phyloP scores from a whole-genome alignment of 164 flowering plant species.

The Vitis amurensis region DNA sequence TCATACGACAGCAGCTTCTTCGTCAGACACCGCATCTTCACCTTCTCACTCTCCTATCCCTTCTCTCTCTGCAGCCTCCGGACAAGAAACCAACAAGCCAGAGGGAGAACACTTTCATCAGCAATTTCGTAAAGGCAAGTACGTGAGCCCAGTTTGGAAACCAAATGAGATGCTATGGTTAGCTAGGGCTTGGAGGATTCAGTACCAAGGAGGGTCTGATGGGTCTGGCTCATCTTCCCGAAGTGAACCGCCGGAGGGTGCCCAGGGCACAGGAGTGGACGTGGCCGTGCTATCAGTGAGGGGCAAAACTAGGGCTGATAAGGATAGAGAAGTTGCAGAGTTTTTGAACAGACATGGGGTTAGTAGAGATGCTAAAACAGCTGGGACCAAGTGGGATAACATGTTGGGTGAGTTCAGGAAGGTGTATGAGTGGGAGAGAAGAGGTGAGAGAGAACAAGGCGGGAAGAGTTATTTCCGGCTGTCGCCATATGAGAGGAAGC shows the following conservation, averaged over 20 bases:
- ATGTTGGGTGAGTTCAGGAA: conserved; percentile 84
- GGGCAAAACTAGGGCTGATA: conserved; percentile 70
- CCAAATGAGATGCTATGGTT: conserved; percentile 80
- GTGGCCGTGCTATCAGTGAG: conserved; percentile 15
- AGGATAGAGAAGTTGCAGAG: conserved; percentile 75
- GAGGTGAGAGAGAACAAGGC: conserved; percentile 49
- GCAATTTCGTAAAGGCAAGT: conserved; percentile 64
- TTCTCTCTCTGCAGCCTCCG: conserved; percentile 27
- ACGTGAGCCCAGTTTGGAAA: conserved; percentile 85
- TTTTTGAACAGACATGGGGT: conserved; percentile 58
- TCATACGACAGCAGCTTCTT: conserved; percentile 33
- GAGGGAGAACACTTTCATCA: conserved; percentile 28
- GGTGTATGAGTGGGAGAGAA: conserved; percentile 79
- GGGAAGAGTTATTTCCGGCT: conserved; percentile 77
- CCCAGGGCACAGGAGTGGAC: not conserved
- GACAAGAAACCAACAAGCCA: conserved; percentile 27
- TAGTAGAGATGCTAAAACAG: conserved; percentile 64
- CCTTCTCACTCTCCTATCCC: conserved; percentile 55
- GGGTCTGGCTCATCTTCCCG: conserved; percentile 12
- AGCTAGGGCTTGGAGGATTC: conserved; percentile 71
- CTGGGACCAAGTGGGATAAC: conserved; percentile 87
- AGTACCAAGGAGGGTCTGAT: conserved; percentile 40
- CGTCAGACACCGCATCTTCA: conserved; percentile 56
- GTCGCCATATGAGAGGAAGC: conserved; percentile 75
- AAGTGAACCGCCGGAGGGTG: not conserved